phyloP scores from a whole-genome alignment of 2,329 filamentous ascomycete genomes.

The Blastomyces percursus region DNA sequence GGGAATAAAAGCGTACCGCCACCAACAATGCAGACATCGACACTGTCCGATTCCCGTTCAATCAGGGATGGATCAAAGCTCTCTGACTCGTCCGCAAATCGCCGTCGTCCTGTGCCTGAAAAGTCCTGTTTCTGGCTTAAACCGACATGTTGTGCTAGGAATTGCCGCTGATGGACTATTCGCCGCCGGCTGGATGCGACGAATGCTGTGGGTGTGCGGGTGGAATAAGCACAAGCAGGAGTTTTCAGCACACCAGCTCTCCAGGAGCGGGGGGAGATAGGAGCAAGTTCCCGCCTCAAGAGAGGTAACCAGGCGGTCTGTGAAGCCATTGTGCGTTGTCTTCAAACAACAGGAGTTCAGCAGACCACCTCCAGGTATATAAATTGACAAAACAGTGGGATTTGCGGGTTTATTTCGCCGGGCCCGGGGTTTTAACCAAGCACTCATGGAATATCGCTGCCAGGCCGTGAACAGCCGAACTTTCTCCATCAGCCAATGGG shows the following conservation, averaged over 20 bases:
- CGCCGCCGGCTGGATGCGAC: constrained; percentile 17
- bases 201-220: constrained; percentile 7
- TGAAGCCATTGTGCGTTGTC: constrained; percentile 26
- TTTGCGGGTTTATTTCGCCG: background rate
- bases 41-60: constrained; percentile 83
- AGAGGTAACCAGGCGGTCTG: constrained; percentile 21
- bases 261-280: constrained; percentile 21
- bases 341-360: background rate
- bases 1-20: constrained; percentile 47
- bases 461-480: constrained; percentile 11
- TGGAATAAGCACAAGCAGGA: constrained; percentile 10
- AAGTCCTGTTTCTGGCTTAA: constrained; percentile 32
- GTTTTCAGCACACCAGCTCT: constrained; percentile 15
- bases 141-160: background rate
- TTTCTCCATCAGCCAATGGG: constrained; percentile 7
- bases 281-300: constrained; percentile 31
- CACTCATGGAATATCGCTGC: background rate
- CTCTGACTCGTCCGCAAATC: constrained; percentile 37
- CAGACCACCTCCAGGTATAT: background rate
- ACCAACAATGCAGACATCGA: constrained; percentile 94
- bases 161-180: constrained; percentile 4
- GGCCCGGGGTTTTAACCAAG: background rate
- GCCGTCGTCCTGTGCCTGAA: constrained; percentile 33
- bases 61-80: constrained; percentile 54
- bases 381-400: background rate